phyloP scores from a whole-genome alignment of 306 rosid genomes.

The Rosa rugosa region DNA sequence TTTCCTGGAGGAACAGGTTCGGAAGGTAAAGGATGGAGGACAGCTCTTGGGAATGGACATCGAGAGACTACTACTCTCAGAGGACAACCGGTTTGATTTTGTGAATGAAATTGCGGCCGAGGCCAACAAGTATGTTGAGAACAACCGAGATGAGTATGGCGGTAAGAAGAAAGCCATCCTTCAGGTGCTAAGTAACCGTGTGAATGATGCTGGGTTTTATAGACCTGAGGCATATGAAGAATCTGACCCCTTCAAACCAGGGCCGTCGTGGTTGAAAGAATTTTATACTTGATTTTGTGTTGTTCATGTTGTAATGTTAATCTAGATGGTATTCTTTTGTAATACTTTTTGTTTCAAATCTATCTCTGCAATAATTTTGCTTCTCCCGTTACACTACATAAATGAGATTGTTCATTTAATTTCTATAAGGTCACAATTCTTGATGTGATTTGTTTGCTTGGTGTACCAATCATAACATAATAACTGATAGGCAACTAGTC shows the following conservation, averaged over 20 bases:
- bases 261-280: slow-evolving; percentile 63
- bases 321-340: neutral
- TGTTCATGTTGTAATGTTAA: slow-evolving; percentile 13
- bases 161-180: slow-evolving; percentile 85
- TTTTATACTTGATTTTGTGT: slow-evolving; percentile 33
- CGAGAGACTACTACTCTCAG: slow-evolving; percentile 64
- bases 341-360: neutral
- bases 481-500: too few species aligned
- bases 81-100: slow-evolving; percentile 79
- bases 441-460: too few species aligned
- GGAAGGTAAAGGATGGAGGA: slow-evolving; percentile 73
- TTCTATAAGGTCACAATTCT: too few species aligned
- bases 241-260: slow-evolving; percentile 76
- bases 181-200: slow-evolving; percentile 79
- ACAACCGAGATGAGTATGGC: slow-evolving; percentile 75
- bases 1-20: slow-evolving; percentile 88
- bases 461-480: too few species aligned
- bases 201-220: slow-evolving; percentile 75
- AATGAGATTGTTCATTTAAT: too few species aligned
- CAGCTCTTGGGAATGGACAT: slow-evolving; percentile 68
- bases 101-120: slow-evolving; percentile 89
- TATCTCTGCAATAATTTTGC: neutral
- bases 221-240: slow-evolving; percentile 79
- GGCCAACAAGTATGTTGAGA: slow-evolving; percentile 78
- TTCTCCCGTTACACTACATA: neutral